Evolutionary conservation across 805 yeast genomes (phyloP).

Genomic region (Wickerhamomyces mucosus): DNA sequence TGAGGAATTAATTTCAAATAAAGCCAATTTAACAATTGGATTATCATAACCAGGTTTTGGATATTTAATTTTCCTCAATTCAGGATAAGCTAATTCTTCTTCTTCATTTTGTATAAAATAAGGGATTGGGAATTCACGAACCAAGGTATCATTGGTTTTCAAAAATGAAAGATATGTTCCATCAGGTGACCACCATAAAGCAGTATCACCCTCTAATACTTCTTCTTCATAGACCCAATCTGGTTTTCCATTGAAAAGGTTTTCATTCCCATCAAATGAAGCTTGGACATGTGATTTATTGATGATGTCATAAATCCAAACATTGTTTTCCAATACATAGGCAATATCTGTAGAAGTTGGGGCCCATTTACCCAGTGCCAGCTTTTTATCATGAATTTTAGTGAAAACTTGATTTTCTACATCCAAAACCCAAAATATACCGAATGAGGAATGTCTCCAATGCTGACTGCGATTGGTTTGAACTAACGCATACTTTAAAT

Average conservation of each 20-base stretch:
- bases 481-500: slow-evolving; percentile 47
- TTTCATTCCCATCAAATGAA: slow-evolving; percentile 61
- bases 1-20: slow-evolving; percentile 29
- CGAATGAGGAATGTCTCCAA: slow-evolving; percentile 43
- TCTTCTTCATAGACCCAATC: slow-evolving; percentile 96
- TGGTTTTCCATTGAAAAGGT: slow-evolving; percentile 78
- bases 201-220: slow-evolving; percentile 58
- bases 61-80: slow-evolving; percentile 52
- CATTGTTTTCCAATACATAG: slow-evolving; percentile 58
- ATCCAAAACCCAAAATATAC: slow-evolving; percentile 33
- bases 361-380: slow-evolving; percentile 56
- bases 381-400: slow-evolving; percentile 20
- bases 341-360: slow-evolving; percentile 62
- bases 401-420: slow-evolving; percentile 18
- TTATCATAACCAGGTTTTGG: slow-evolving; percentile 80
- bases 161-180: slow-evolving; percentile 58
- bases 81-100: slow-evolving; percentile 49
- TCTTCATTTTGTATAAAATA: slow-evolving; percentile 52
- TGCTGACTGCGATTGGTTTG: slow-evolving; percentile 53
- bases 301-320: slow-evolving; percentile 42
- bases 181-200: slow-evolving; percentile 82
- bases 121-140: slow-evolving; percentile 65
- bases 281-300: slow-evolving; percentile 26
- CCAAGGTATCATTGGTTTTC: slow-evolving; percentile 63
- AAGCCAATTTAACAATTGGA: slow-evolving; percentile 50